Evolutionary conservation across 2,329 filamentous ascomycete genomes (phyloP).

Genomic region (Colletotrichum sp.): DNA sequence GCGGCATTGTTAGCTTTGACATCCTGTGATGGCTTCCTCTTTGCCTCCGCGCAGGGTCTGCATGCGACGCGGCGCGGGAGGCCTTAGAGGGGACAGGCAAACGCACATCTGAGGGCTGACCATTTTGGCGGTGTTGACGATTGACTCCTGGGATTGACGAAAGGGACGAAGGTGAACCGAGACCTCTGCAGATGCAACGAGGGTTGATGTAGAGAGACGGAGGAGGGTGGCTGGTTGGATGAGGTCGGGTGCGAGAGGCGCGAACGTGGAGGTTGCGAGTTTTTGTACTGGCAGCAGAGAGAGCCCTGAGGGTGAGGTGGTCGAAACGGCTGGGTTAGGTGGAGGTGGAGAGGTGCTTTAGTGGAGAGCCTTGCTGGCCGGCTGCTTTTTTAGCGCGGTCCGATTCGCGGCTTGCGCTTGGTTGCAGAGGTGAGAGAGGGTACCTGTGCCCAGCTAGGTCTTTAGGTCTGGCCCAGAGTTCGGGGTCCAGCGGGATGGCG

Average conservation of each 20-base stretch:
- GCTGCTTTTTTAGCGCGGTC: background rate
- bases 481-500: constrained; percentile 16
- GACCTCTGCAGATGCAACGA: background rate
- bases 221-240: background rate
- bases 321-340: constrained; percentile 14
- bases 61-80: background rate
- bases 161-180: background rate
- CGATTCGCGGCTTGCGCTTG: background rate
- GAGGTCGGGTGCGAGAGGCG: background rate
- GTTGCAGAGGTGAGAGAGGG: background rate
- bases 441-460: background rate
- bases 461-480: background rate
- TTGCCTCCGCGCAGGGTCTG: background rate
- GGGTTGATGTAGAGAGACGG: background rate
- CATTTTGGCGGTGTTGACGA: constrained; percentile 25
- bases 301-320: constrained; percentile 18
- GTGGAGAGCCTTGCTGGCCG: background rate
- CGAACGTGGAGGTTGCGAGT: constrained; percentile 14
- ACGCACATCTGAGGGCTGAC: constrained; percentile 32
- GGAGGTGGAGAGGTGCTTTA: constrained; percentile 9
- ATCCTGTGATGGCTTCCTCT: background rate
- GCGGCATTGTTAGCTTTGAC: constrained; percentile 31
- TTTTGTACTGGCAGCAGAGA: constrained; percentile 13
- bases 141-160: background rate
- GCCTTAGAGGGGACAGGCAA: background rate